These are phyloP conservation scores for Cytospora paraplurivora DNA, from an alignment of 2,329 filamentous ascomycete species.

Conservation along the genomic window DNA sequence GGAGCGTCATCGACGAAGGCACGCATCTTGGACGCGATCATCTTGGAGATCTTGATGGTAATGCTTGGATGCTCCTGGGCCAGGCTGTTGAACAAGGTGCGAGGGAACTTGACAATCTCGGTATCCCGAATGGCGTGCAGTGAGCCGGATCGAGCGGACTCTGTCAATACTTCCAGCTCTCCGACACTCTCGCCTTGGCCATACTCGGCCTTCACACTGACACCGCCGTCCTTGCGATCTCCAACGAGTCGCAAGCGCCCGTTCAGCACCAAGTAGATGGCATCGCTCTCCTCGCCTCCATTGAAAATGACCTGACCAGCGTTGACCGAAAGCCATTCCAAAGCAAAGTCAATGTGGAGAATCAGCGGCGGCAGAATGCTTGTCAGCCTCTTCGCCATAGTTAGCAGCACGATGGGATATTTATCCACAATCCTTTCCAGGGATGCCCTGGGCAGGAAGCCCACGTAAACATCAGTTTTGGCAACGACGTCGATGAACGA, in stretches of 20 bases:
- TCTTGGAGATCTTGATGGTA: constrained; percentile 98
- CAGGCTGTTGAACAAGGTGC: constrained; percentile 94
- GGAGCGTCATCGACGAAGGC: constrained; percentile 81
- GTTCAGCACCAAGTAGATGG: constrained; percentile 97
- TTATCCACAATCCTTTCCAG: constrained; percentile 90
- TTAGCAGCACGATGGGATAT: constrained; percentile 88
- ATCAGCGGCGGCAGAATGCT: constrained; percentile 86
- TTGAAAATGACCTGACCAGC: constrained; percentile 94
- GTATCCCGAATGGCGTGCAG: constrained; percentile 96
- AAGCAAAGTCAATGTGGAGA: constrained; percentile 94
- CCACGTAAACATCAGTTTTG: constrained; percentile 97
- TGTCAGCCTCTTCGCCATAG: constrained; percentile 93
- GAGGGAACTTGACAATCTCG: constrained; percentile 92
- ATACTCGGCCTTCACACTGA: constrained; percentile 87
- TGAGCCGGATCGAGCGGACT: constrained; percentile 86
- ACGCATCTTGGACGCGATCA: constrained; percentile 94
- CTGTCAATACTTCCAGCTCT: constrained; percentile 94
- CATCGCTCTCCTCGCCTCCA: constrained; percentile 92
- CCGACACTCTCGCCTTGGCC: constrained; percentile 98
- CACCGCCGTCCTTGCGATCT: constrained; percentile 77
- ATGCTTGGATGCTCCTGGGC: constrained; percentile 97
- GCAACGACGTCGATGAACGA: constrained; percentile 97
- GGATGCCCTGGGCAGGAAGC: constrained; percentile 82
- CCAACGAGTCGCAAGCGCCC: constrained; percentile 84
- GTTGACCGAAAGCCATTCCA: constrained; percentile 97